Base-by-base conservation (phyloP, 805 yeast species). In the Phaffomyces opuntiae region DNA sequence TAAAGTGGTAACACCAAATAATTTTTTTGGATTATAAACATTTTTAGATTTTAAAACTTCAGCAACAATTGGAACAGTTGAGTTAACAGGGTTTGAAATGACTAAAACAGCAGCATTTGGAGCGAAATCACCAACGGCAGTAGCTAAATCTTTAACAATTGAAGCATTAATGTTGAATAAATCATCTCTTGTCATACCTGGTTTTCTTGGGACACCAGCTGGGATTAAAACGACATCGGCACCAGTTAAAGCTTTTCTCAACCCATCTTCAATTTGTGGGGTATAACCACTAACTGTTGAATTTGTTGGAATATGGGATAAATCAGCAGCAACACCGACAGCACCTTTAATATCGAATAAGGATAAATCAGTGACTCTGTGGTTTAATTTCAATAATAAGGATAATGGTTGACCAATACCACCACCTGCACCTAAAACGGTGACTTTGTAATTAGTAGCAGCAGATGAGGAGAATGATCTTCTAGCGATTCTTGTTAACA, bases 321-420 rank as follows among this genome's bases (percentile, higher is more conserved):
- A 76, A 63, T 90, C 98, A 47, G 98, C 90, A 54, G 96, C 97
- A 51, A 90, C 97, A 74, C 98, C 98, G 56, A 89, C 88, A 51
- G 96, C 95, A 60, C 93, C 88, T 67, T 81, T 81, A 64, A 90
- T 75, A 70, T 90, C 98, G 74, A 86, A 90, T 47, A 90, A 74
- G 50, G 93, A 78, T 65, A 90, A 75, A 56, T 83, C 84, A 44
- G 95, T 84, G 51, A 90, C 96, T 70, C 86, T 81, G 69, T 77
- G 83, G 81, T 88, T 87, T 64, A 85, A 76, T 74, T 91, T 90
- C 73, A 90, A 68, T 63, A 91, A 76, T 50, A 87, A 72, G 41
- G 91, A 85, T 56, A 85, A 69, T 51, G 95, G 95, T 72, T 84
- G 91, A 54, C 98, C 98, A 68, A 90, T 91, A 69, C 98, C 98